Evolutionary conservation across 345 rosid species (phyloP), one percentile per base, ranked within the genome.

Genomic region (Eucalyptus microcorys): DNA sequence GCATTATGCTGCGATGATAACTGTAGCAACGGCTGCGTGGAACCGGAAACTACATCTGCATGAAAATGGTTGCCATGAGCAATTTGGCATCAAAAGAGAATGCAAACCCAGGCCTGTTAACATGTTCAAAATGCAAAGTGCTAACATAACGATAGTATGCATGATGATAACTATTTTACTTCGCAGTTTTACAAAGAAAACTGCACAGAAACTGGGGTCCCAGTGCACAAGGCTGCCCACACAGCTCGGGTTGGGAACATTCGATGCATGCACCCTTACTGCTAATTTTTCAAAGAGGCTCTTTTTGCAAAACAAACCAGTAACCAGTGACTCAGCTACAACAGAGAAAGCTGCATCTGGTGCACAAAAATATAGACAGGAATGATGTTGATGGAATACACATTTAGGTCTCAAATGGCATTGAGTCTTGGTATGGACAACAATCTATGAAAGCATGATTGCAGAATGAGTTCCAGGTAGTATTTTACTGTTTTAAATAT

Each of bases 31-130:
- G 90, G 95, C 91, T 88, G 96, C 88, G 47, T 59, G 87, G 87
- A 90, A 91, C 90, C 89, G 5, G 93, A 88, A 37, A 86, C 49
- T 79, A 88, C 49, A 68, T 92, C 97, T 94, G 96, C 71, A 89
- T 40, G 37, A 80, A 5, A 91, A 48, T 14, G 30, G 45, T n/a
- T 52, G 59, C 42, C 55, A 85, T 37, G 43, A 90, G 42, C 50
- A 86, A 40, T 55, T 50, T 32, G 84, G 84, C 84, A 40, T 76
- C 27, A 40, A 76, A 76, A 76, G 9, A 8, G 5, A 71, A 76
- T 42, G 47, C 47, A 76, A 40, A 76, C 47, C 45, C 9, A 2
- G 47, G 47, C 84, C 84, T 76, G 42, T 37, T 22, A 40, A 76
- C 47, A 21, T 76, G 84, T 76, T 40, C 84, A 40, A 76, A 40